These are phyloP conservation scores for Penicillium taxi DNA, from an alignment of 495 filamentous ascomycete genomes.

Conservation along the genomic window DNA sequence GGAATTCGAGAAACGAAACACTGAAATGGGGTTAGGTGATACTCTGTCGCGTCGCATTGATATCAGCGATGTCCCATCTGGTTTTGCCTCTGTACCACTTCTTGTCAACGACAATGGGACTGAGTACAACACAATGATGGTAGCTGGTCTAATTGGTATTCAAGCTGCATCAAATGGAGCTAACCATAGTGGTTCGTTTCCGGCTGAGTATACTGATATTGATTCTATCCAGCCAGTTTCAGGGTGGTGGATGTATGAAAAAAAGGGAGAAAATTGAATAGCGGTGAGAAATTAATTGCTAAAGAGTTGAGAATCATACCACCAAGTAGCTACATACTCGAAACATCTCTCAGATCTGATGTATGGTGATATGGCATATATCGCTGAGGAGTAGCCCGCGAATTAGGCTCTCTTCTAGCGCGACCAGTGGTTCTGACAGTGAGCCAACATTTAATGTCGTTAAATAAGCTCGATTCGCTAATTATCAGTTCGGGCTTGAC, in stretches of 20 bases:
- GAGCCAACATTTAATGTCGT: too few species aligned
- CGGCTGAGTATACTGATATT: conserved; percentile 1
- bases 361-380: too few species aligned
- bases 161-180: conserved; percentile 11
- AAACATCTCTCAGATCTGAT: too few species aligned
- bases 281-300: too few species aligned
- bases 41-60: neutral
- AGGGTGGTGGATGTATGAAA: conserved; percentile 33
- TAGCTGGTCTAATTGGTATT: conserved; percentile 28
- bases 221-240: conserved; percentile 23
- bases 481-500: too few species aligned
- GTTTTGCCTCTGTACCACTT: neutral
- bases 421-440: too few species aligned
- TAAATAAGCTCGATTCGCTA: too few species aligned
- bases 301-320: too few species aligned
- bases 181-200: neutral
- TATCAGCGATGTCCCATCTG: neutral
- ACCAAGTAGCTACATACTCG: too few species aligned
- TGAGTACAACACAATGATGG: conserved; percentile 16
- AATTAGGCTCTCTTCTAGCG: too few species aligned
- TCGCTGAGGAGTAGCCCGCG: too few species aligned
- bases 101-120: conserved; percentile 17
- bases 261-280: too few species aligned
- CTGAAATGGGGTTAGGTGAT: neutral
- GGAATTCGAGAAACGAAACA: neutral